These are phyloP conservation scores for Tillandsia fasciculata DNA, from an alignment of 176 grass and related monocot genomes.

Conservation along the genomic window DNA sequence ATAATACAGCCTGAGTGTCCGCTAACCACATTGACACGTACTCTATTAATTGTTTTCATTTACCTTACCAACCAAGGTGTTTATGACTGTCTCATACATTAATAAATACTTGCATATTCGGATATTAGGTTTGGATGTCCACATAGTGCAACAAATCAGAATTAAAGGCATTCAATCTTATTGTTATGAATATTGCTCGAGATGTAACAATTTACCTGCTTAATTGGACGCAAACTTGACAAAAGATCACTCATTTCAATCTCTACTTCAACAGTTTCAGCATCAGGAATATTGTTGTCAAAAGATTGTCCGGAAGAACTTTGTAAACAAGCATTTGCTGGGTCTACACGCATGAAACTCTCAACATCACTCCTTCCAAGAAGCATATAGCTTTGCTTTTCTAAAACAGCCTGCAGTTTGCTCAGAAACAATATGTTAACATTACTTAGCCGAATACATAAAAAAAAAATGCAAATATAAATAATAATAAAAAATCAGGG, in stretches of 20 bases:
- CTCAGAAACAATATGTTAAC: slow-evolving; percentile 26
- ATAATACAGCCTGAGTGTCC: no score
- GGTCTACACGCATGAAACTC: slow-evolving; percentile 81
- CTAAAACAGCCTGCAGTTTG: slow-evolving; percentile 72
- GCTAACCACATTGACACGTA: no score
- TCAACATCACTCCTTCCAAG: slow-evolving; percentile 91
- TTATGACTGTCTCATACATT: no score
- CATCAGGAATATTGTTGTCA: slow-evolving; percentile 37
- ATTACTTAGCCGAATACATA: not conserved
- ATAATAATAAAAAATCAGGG: not conserved
- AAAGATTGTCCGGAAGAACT: slow-evolving; percentile 36
- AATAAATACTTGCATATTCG: no score
- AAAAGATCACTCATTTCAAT: slow-evolving; percentile 78
- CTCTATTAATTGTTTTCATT: no score
- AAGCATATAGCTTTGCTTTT: slow-evolving; percentile 96
- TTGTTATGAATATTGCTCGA: not conserved
- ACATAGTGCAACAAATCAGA: no score
- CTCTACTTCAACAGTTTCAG: slow-evolving; percentile 74
- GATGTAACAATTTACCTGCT: slow-evolving; percentile 58
- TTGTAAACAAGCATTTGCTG: slow-evolving; percentile 58
- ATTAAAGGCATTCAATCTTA: no score
- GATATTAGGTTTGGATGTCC: no score
- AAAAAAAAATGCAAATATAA: not conserved
- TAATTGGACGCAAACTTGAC: slow-evolving; percentile 80
- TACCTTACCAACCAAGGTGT: no score